Base-by-base conservation (phyloP, 371 early-diverging fungal species). In the Polyrhizophydium stewartii region DNA sequence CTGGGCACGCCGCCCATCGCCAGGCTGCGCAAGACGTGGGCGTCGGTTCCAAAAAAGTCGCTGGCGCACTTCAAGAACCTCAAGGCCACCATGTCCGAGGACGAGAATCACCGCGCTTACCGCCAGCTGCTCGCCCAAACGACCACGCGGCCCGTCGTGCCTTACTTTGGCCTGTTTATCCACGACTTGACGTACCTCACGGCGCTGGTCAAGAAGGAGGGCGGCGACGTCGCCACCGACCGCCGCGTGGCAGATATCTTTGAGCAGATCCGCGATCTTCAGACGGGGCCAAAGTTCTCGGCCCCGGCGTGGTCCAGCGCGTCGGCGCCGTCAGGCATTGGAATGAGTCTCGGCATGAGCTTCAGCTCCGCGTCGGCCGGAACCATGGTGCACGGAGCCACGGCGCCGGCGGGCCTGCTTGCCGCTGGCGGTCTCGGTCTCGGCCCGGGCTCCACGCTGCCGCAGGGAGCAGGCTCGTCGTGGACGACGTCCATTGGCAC, bases 111-210 rank as follows among this genome's bases (percentile, higher is more conserved):
- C 75, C 81, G 75, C 2, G 70, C 76, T 28, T 90, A 90, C 68
- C 78, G 92, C 7, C 84, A 84, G 55, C 83, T 78, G 73, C 64
- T 55, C 7, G 66, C 73, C 2, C 56, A 69, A 21, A 75, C 74
- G 59, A 75, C 76, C 31, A 80, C 73, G 30, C 62, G 81, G 22
- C 90, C 92, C 9, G 84, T 82, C 25, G 79, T 92, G 13, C 92
- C 92, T 0, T 92, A 87, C 66, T 65, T 92, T 21, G 90, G 92
- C 35, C 84, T 88, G 0, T 85, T 88, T 66, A 86, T 90, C 25
- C 88, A 89, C 69, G 92, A 92, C 62, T 80, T 85, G 31, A 89
- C 90, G 3, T 92, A 92, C 61, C 69, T 90, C 17, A 45, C 83
- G 7, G 89, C 88, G 0, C 85, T 86, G 0, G 80, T 77, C 59